Evolutionary conservation across 495 filamentous ascomycete species (phyloP), one percentile per base, ranked within the genome.

Genomic region (Chlorociboria aeruginascens): DNA sequence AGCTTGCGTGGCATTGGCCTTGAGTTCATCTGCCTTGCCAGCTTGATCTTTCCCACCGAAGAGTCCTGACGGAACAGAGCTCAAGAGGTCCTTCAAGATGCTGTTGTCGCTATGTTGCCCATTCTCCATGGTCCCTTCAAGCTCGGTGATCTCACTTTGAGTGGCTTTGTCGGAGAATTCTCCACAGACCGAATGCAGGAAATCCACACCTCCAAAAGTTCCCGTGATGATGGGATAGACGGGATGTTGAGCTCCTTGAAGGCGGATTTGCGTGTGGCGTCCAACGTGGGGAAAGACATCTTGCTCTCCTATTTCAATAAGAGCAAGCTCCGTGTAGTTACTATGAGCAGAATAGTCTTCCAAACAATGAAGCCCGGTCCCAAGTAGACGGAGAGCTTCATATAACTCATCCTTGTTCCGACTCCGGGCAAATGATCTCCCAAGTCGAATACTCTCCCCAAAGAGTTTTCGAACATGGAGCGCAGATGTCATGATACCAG

Each of bases 131-230:
- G 82, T 82, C 14, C 77, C 79, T 63, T 94, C 85, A 32, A 95
- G 77, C 20, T 83, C 77, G 59, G 88, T 73, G 36, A 95, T 73
- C 61, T 95, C 89, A 32, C 81, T 86, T 62, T 95, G 89, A 34
- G 77, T 86, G 48, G 84, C 75, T 65, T 93, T 94, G 61, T 95
- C 89, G 16, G 81, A 82, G 48, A 94, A 70, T 66, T 95, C 87
- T 40, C 89, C 89, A 40, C 88, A 78, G 16, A 95, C 89, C 2
- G 84, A 89, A 66, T 93, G 88, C 17, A 96, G 72, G 64, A 98
- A 98, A 55, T 97, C 92, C 17, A 93, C 88, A 45, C 87, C 87
- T 30, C 89, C 89, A 65, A 95, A 96, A 3, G 89, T 94, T 46
- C 88, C 88, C 20, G 89, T 95, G 39, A 94, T 71, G 51, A 86